A percentile compares a stretch with the other conserved stretches of the same genome.
phyloP scores from a whole-genome alignment of 2,329 filamentous ascomycete genomes.

The Harringtonia lauricola region DNA sequence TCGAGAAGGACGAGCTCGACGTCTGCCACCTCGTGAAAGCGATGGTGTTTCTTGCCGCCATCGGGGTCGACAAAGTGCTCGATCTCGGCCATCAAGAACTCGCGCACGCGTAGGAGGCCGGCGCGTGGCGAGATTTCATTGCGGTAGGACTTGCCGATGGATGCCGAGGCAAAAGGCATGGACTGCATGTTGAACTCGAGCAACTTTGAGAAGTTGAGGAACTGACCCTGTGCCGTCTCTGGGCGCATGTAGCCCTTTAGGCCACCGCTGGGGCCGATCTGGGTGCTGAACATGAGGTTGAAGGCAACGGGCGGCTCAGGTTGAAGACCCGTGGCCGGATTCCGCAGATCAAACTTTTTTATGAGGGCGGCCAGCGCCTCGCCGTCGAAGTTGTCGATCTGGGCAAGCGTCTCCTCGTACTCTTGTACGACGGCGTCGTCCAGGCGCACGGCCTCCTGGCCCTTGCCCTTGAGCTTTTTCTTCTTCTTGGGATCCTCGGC shows the following conservation, averaged over 20 bases:
- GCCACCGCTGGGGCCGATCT: constrained; percentile 83
- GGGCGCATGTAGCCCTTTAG: constrained; percentile 77
- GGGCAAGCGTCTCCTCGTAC: constrained; percentile 84
- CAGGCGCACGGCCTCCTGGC: constrained; percentile 72
- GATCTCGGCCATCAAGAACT: constrained; percentile 98
- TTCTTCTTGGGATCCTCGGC: constrained; percentile 42
- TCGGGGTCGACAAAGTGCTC: constrained; percentile 96
- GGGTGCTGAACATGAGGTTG: constrained; percentile 98
- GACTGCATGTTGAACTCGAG: constrained; percentile 90
- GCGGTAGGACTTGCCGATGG: constrained; percentile 94
- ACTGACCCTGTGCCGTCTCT: constrained; percentile 96
- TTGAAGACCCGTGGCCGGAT: constrained; percentile 67
- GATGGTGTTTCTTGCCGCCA: constrained; percentile 85
- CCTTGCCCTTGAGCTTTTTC: constrained; percentile 83
- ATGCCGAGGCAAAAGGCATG: constrained; percentile 96
- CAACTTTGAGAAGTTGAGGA: constrained; percentile 86
- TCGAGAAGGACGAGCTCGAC: constrained; percentile 77
- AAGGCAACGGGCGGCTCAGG: constrained; percentile 77
- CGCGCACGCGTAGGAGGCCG: constrained; percentile 84
- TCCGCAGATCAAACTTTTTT: constrained; percentile 81
- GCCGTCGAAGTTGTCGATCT: constrained; percentile 91
- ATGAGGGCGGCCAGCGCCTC: constrained; percentile 80
- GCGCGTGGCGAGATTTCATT: constrained; percentile 94
- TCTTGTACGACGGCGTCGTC: constrained; percentile 78
- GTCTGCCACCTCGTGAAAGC: constrained; percentile 77